Percentiles rank a stretch among this genome's conserved stretches.
phyloP scores from a whole-genome alignment of 768 basidiomycete genomes.

The Suillus variegatus region DNA sequence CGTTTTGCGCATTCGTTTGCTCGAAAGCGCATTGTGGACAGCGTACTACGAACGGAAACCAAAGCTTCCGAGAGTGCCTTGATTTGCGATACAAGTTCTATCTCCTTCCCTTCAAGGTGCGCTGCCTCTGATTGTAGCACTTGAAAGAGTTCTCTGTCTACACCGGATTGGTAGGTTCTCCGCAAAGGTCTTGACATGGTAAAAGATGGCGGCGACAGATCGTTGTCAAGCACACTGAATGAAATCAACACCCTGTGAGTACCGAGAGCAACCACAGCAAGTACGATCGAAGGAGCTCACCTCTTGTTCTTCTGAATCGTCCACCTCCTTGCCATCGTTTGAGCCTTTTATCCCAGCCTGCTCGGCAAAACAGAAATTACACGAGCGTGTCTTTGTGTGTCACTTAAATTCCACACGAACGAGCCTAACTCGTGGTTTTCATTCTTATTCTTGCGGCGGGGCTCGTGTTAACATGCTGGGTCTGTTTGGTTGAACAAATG shows the following conservation, averaged over 20 bases:
- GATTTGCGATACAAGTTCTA: not conserved
- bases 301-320: not conserved
- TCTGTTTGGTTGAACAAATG: not conserved
- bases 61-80: not conserved
- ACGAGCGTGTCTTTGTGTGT: not conserved
- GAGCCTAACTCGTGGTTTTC: not conserved
- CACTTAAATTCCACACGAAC: not conserved
- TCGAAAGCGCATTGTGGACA: conserved; percentile 22
- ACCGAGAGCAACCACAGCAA: not conserved
- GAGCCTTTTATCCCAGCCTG: conserved; percentile 1
- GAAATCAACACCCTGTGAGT: not conserved
- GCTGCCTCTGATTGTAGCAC: not conserved
- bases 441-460: not conserved
- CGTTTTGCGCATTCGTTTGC: conserved; percentile 32
- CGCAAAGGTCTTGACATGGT: not conserved
- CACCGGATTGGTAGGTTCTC: not conserved
- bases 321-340: not conserved
- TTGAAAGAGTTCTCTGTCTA: not conserved
- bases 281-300: not conserved
- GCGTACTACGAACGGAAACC: not conserved
- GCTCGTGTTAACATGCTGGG: not conserved
- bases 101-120: not conserved
- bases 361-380: not conserved
- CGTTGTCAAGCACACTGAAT: not conserved
- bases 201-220: not conserved